Conservation (phyloP, 2,329 filamentous ascomycete species). For the Calonectria montana region DNA sequence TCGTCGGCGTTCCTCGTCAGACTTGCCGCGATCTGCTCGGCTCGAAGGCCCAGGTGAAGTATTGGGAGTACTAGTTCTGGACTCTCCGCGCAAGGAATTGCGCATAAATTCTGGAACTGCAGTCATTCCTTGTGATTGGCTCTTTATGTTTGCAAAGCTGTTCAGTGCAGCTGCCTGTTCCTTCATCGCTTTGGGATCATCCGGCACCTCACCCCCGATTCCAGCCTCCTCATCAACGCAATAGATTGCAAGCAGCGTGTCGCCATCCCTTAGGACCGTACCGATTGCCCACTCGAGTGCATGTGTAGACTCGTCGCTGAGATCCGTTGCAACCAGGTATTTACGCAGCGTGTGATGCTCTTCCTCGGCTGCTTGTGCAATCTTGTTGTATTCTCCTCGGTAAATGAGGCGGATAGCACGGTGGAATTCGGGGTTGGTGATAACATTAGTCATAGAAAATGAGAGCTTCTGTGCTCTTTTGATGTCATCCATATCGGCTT, state of each 20-base stretch:
- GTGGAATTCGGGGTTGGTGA: conserved; percentile 79
- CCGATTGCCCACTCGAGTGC: conserved; percentile 98
- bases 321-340: conserved; percentile 94
- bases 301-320: conserved; percentile 94
- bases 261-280: conserved; percentile 91
- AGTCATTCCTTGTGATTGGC: conserved; percentile 44
- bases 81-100: conserved; percentile 44
- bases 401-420: conserved; percentile 91
- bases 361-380: conserved; percentile 82
- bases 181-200: conserved; percentile 79
- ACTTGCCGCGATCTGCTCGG: conserved; percentile 64
- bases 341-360: conserved; percentile 84
- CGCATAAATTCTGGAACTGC: conserved; percentile 50
- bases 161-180: conserved; percentile 81
- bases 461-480: conserved; percentile 87
- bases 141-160: conserved; percentile 63
- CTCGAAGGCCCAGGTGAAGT: conserved; percentile 61
- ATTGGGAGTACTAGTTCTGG: conserved; percentile 48
- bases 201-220: conserved; percentile 68
- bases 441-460: conserved; percentile 83
- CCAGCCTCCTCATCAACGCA: conserved; percentile 89
- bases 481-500: conserved; percentile 86
- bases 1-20: conserved; percentile 82
- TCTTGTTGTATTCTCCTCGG: conserved; percentile 83
- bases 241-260: conserved; percentile 93